phyloP scores from a whole-genome alignment of 2,329 filamentous ascomycete species.

The Diaporthe caulivora region DNA sequence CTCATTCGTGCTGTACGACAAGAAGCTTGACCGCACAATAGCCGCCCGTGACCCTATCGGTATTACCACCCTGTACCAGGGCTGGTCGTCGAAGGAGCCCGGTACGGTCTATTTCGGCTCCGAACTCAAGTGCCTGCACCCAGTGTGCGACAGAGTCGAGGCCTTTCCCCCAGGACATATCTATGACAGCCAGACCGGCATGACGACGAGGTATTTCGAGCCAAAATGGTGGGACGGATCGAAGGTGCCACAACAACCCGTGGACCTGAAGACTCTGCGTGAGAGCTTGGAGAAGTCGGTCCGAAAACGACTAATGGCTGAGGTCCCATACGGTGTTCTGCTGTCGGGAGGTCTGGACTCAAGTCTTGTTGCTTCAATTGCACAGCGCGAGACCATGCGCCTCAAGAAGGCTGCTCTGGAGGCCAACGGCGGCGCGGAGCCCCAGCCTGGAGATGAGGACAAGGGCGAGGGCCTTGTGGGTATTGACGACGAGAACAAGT shows the following conservation, averaged over 20 bases:
- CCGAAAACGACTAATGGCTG: slow-evolving; percentile 97
- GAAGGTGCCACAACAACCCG: slow-evolving; percentile 81
- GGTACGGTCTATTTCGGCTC: slow-evolving; percentile 95
- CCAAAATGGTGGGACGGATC: slow-evolving; percentile 91
- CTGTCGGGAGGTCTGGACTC: slow-evolving; percentile 97
- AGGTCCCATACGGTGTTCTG: slow-evolving; percentile 96
- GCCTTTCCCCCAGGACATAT: slow-evolving; percentile 95
- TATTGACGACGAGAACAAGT: slow-evolving; percentile 91
- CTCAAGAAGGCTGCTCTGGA: slow-evolving; percentile 75
- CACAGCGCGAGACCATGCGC: slow-evolving; percentile 89
- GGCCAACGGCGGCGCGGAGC: slow-evolving; percentile 56
- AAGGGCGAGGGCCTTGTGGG: slow-evolving; percentile 83
- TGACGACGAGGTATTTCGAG: slow-evolving; percentile 88
- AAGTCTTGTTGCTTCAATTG: slow-evolving; percentile 93
- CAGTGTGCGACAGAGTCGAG: slow-evolving; percentile 95
- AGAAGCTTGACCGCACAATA: slow-evolving; percentile 90
- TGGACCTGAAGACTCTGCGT: slow-evolving; percentile 87
- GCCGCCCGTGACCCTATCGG: slow-evolving; percentile 97
- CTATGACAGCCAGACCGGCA: slow-evolving; percentile 92
- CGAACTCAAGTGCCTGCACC: slow-evolving; percentile 92
- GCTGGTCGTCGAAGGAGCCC: slow-evolving; percentile 86
- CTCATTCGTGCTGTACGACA: slow-evolving; percentile 98
- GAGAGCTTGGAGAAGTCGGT: slow-evolving; percentile 90
- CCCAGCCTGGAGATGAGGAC: slow-evolving; percentile 64
- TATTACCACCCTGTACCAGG: slow-evolving; percentile 97